Percentiles rank a stretch among this genome's conserved stretches.
Evolutionary conservation across 148 eudicot genomes (phyloP).

Genomic region (Rhododendron kiyosumense): DNA sequence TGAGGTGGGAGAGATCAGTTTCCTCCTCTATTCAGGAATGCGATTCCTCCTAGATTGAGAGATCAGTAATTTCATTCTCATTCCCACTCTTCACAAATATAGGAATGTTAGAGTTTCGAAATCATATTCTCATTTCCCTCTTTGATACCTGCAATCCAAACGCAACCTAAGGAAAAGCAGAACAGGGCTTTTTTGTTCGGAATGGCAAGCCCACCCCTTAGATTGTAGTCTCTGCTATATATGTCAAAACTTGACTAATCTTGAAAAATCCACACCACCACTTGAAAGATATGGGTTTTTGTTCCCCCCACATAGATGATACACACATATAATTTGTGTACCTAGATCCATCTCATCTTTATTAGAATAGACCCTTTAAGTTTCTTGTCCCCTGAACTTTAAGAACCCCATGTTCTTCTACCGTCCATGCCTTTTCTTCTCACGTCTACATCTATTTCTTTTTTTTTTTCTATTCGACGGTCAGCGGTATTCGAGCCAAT

Average conservation of each 20-base stretch:
- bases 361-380: constrained; percentile 8
- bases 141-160: too few species aligned
- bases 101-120: too few species aligned
- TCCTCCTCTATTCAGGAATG: too few species aligned
- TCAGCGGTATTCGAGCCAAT: too few species aligned
- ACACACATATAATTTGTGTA: neutral
- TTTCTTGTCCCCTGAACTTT: constrained; percentile 22
- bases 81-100: too few species aligned
- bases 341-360: neutral
- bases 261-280: neutral
- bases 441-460: neutral
- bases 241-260: neutral
- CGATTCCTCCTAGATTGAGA: too few species aligned
- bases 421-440: neutral
- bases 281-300: neutral
- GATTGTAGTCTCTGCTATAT: neutral
- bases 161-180: neutral
- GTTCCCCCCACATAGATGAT: neutral
- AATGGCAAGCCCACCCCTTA: neutral
- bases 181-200: neutral
- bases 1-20: too few species aligned
- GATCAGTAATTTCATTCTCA: too few species aligned
- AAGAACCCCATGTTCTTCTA: constrained; percentile 24
- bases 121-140: too few species aligned
- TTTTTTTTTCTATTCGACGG: neutral